Evolutionary conservation across 306 rosid species (phyloP), one percentile per base, ranked within the genome.

Genomic region (Lathyrus sativus): DNA sequence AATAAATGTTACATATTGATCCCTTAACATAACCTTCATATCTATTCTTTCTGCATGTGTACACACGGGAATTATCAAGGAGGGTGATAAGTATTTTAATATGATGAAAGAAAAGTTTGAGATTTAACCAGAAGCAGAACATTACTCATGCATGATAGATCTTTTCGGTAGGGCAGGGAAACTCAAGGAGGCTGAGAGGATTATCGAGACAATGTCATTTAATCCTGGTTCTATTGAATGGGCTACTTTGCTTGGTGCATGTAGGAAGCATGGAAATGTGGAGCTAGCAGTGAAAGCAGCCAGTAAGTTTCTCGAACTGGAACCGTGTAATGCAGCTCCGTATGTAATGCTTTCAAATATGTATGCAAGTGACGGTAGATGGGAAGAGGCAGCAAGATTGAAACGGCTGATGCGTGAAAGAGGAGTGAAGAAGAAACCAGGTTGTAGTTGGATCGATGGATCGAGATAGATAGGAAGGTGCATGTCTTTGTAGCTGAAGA

Each of bases 361-460:
- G 85, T 83, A 83, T 71, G 90, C 89, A 49, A 78, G 83, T 58
- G 89, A 79, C 5, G 85, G 87, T 10, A 85, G 76, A 82, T 91
- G 96, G 96, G 83, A 79, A 64, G 91, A 88, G 53, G 83, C 76
- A 33, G 91, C 92, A 65, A 71, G 45, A 7, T 19, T 83, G 10
- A 83, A 91, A 74, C 85, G 65, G 82, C 18, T 83, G 60, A 91
- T 86, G 96, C 77, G 89, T 18, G 93, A 77, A 19, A 85, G 88
- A 76, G 91, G 96, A 42, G 70, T 88, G 84, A 88, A 82, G 85
- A 86, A 88, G 84, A 85, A 85, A 71, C 96, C 96, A 6, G 97
- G 97, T 63, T 82, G 91, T 78, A 85, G 93, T 77, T n/a, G n/a
- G n/a, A n/a, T n/a, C n/a, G n/a, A n/a, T 88, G 96, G 97, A 88